Conservation (phyloP, 805 yeast genomes). For the Naumovozyma castellii region DNA sequence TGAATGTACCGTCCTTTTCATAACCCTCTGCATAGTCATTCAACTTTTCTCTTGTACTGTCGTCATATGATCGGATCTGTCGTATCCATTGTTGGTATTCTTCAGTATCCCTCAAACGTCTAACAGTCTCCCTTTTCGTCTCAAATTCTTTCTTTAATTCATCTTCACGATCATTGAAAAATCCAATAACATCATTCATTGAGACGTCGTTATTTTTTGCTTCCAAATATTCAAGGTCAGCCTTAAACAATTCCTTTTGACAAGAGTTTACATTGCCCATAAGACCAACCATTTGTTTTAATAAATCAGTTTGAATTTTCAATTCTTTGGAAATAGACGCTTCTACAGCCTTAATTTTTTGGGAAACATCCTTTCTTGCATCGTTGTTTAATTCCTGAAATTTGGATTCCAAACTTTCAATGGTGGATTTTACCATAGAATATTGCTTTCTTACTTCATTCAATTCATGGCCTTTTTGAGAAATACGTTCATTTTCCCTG, state of each 20-base stretch:
- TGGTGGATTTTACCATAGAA: constrained; percentile 21
- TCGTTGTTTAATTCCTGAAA: constrained; percentile 31
- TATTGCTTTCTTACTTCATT: constrained; percentile 16
- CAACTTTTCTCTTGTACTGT: constrained; percentile 33
- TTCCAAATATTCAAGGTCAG: constrained; percentile 31
- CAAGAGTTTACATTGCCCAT: constrained; percentile 21
- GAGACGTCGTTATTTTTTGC: constrained; percentile 32
- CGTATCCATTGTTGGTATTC: constrained; percentile 22
- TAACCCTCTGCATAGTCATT: constrained; percentile 34
- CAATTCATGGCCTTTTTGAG: constrained; percentile 7
- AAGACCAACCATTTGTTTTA: constrained; percentile 12
- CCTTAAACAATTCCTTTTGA: constrained; percentile 19
- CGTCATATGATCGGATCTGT: constrained; percentile 30
- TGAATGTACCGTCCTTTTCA: constrained; percentile 30
- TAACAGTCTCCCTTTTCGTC: constrained; percentile 23
- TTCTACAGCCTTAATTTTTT: constrained; percentile 31
- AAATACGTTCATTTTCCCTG: constrained; percentile 12
- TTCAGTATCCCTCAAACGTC: constrained; percentile 18
- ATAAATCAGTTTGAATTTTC: constrained; percentile 18
- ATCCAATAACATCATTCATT: constrained; percentile 23
- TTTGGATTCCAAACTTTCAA: constrained; percentile 24
- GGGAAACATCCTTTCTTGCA: constrained; percentile 35
- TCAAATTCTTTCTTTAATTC: constrained; percentile 21
- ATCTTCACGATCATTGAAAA: constrained; percentile 25
- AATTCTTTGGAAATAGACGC: constrained; percentile 17